phyloP scores from a whole-genome alignment of 257 asterid species.

The Solanum megistacrolobum region DNA sequence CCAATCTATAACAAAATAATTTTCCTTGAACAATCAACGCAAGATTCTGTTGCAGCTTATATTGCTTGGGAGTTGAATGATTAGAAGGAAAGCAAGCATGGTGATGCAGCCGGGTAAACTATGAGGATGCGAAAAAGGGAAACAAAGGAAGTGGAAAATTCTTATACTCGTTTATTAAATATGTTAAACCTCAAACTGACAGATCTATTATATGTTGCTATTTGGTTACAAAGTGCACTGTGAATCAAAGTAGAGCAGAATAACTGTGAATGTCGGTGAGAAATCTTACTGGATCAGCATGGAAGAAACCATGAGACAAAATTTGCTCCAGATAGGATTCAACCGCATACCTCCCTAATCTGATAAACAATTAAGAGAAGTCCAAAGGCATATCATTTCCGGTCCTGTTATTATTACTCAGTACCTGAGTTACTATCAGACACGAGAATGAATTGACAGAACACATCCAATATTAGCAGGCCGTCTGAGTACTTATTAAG shows the following conservation, averaged over 20 bases:
- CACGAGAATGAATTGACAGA: neutral
- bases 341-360: conserved; percentile 86
- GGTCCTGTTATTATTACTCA: neutral
- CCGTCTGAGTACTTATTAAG: neutral
- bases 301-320: conserved; percentile 85
- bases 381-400: neutral
- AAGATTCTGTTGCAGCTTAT: neutral
- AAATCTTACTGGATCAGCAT: conserved; percentile 74
- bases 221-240: neutral
- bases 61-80: neutral
- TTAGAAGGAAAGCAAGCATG: neutral
- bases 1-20: neutral
- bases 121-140: neutral
- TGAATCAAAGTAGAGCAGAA: neutral
- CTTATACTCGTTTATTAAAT: neutral
- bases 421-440: neutral
- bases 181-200: neutral
- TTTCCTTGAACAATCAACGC: neutral
- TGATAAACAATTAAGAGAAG: conserved; percentile 10
- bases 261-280: neutral
- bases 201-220: neutral
- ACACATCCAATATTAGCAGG: neutral
- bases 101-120: neutral
- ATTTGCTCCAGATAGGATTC: conserved; percentile 95
- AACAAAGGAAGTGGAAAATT: neutral